Percentiles rank a stretch among this genome's conserved stretches.
phyloP scores from a whole-genome alignment of 1,284 basidiomycete genomes.

The Puccinia polysora region DNA sequence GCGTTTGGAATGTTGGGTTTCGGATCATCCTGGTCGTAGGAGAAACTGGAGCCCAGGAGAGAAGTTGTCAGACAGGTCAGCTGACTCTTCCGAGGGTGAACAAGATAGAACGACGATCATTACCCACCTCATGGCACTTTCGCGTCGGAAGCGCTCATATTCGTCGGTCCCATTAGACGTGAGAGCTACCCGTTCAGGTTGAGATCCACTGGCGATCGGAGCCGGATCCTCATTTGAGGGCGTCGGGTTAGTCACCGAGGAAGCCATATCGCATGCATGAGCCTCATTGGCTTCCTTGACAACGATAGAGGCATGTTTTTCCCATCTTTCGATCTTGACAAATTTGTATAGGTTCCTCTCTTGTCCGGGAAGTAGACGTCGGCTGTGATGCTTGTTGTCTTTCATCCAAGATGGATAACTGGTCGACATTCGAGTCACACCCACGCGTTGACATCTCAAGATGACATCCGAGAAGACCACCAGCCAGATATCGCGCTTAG shows the following conservation, averaged over 20 bases:
- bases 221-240: neutral
- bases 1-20: constrained; percentile 11
- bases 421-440: constrained; percentile 79
- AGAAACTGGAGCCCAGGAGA: constrained; percentile 8
- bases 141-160: constrained; percentile 28
- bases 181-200: neutral
- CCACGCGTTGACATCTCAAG: constrained; percentile 80
- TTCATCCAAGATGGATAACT: constrained; percentile 11
- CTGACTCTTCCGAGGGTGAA: neutral
- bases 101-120: neutral
- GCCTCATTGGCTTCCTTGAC: constrained; percentile 30
- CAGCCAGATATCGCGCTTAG: constrained; percentile 77
- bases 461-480: constrained; percentile 94
- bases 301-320: constrained; percentile 33
- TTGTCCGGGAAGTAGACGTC: constrained; percentile 29
- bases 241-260: neutral
- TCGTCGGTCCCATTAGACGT: constrained; percentile 17
- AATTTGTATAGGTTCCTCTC: constrained; percentile 42
- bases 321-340: constrained; percentile 42
- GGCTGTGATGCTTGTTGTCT: constrained; percentile 23
- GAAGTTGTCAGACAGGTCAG: neutral
- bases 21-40: constrained; percentile 36
- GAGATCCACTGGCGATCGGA: neutral
- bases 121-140: constrained; percentile 41
- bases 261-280: constrained; percentile 1